These are phyloP conservation scores for Coniosporium uncinatum DNA, from an alignment of 2,329 filamentous ascomycete genomes.

Conservation along the genomic window DNA sequence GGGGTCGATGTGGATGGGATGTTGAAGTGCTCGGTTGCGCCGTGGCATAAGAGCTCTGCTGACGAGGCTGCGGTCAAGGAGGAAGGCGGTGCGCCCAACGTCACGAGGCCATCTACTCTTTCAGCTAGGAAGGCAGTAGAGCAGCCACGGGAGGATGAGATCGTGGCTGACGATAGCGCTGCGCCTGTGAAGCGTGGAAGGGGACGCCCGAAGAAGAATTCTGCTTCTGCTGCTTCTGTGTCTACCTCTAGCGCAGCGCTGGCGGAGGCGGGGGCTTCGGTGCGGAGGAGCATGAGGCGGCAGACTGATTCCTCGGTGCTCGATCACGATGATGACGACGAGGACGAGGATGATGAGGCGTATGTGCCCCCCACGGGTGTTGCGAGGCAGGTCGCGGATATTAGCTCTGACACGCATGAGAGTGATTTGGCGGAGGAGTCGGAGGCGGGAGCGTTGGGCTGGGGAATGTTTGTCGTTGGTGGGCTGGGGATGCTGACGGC, in stretches of 20 bases:
- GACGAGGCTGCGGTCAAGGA: background rate
- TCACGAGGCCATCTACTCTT: too few species aligned
- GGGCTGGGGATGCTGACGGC: slow-evolving; percentile 24
- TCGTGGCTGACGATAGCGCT: too few species aligned
- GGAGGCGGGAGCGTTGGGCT: slow-evolving; percentile 24
- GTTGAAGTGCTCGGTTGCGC: slow-evolving; percentile 20
- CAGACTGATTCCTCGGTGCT: background rate
- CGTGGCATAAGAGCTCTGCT: background rate
- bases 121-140: too few species aligned
- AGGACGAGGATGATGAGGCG: background rate
- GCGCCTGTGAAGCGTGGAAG: background rate
- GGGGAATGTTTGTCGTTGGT: slow-evolving; percentile 23
- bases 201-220: background rate
- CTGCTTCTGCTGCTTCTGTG: too few species aligned
- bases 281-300: background rate
- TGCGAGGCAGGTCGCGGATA: slow-evolving; percentile 5
- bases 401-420: slow-evolving; percentile 23
- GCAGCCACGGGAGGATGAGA: too few species aligned
- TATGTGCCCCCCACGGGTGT: slow-evolving; percentile 1
- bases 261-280: background rate
- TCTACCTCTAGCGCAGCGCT: too few species aligned
- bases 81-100: background rate
- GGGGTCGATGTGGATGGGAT: slow-evolving; percentile 45
- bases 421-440: slow-evolving; percentile 18
- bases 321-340: background rate